These are phyloP conservation scores for Hypomyces rosellus DNA, from an alignment of 2,329 filamentous ascomycete species.

Conservation along the genomic window DNA sequence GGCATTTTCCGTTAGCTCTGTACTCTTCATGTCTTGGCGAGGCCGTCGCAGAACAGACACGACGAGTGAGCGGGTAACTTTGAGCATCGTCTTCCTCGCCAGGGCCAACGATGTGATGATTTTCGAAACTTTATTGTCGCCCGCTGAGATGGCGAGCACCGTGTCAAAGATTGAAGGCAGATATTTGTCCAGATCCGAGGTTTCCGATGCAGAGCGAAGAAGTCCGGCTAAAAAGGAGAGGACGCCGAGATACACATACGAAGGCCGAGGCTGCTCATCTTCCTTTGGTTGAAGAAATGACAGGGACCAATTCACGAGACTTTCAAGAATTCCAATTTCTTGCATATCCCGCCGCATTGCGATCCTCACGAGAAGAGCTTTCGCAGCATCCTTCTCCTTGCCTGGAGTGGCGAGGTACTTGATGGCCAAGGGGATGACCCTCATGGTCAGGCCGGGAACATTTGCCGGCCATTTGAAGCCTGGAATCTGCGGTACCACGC, in stretches of 20 bases:
- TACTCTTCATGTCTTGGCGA: constrained; percentile 33
- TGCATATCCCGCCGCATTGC: constrained; percentile 88
- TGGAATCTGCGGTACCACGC: constrained; percentile 34
- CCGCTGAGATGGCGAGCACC: constrained; percentile 53
- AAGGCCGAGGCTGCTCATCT: constrained; percentile 36
- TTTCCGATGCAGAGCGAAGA: constrained; percentile 61
- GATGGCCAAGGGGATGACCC: constrained; percentile 65
- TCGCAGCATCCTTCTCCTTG: constrained; percentile 88
- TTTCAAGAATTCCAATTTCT: constrained; percentile 60
- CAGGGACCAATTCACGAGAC: constrained; percentile 66
- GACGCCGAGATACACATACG: constrained; percentile 72
- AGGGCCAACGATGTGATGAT: constrained; percentile 65
- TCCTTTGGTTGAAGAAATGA: constrained; percentile 45
- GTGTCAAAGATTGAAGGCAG: constrained; percentile 60
- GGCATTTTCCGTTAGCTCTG: constrained; percentile 65
- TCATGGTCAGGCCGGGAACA: constrained; percentile 63
- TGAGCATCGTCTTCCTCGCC: constrained; percentile 75
- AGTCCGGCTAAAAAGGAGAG: constrained; percentile 75
- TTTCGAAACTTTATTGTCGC: constrained; percentile 41
- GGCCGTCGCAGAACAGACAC: constrained; percentile 56
- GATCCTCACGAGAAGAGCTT: constrained; percentile 70
- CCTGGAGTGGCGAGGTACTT: constrained; percentile 68
- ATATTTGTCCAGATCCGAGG: constrained; percentile 65
- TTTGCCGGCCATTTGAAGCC: constrained; percentile 51
- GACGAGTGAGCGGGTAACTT: constrained; percentile 71